Base-by-base conservation (phyloP, 2,329 filamentous ascomycete species). In the Elsinoe perseae region DNA sequence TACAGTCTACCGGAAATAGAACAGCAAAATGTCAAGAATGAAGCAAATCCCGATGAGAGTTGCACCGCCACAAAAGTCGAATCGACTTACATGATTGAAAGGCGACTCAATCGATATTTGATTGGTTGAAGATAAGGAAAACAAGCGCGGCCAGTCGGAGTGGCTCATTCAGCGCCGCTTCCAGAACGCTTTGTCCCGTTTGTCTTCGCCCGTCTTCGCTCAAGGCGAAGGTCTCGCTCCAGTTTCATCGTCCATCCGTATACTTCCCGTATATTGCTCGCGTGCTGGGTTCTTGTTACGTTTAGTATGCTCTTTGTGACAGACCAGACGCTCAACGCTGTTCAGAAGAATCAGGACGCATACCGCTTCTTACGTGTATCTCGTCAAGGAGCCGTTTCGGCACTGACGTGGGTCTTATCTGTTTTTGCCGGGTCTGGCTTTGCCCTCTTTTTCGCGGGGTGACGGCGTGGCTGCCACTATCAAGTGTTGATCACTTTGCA, bases 51-150 rank as follows among this genome's bases (percentile, higher is more conserved):
- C 40, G 40, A 43, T 4, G 21, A 38, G 16, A 28, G 14, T 2
- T 52, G 53, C 53, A 56, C 53, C 53, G 53, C 53, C 53, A 56
- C 53, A 46, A n/a, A 23, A 8, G 16, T 48, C 21, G 52, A 42
- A 18, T 9, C 23, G 34, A 42, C 14, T 54, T 54, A 54, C 52
- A 44, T 25, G 52, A 54, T 54, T 14, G 36, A 54, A 53, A 25
- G 36, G 9, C 38, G 18, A 21, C 8, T 4, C 3, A 5, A 27
- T 12, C 4, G 3, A 14, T 18, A 3, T n/a, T 3, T 40, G 53
- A 56, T 56, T 56, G 53, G 53, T 18, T 30, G 40, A 18, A 56
- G 53, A 56, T 56, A 56, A 56, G 40, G n/a, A 34, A 16, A 21
- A 23, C 20, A 28, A 34, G 52, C 52, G 52, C 23, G 36, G 36